These are phyloP conservation scores for Nemania sp. DNA, from an alignment of 2,329 filamentous ascomycete genomes.

Conservation along the genomic window DNA sequence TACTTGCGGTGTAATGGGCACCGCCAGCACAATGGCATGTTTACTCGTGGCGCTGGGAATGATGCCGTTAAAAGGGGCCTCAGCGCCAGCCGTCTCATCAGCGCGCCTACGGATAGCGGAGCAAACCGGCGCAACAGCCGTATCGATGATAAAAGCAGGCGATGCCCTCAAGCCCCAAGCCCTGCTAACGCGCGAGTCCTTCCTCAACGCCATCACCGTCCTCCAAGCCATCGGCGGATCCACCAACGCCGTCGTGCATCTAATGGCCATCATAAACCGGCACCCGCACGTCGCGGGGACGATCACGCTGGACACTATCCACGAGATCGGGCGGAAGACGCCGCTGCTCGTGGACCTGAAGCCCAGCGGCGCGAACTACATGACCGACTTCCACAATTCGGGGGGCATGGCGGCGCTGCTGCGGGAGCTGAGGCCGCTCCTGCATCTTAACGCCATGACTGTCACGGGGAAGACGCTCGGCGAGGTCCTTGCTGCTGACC, in stretches of 20 bases:
- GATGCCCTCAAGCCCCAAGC: conserved; percentile 76
- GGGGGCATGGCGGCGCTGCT: conserved; percentile 87
- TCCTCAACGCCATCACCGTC: conserved; percentile 87
- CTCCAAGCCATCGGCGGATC: conserved; percentile 87
- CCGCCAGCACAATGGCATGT: conserved; percentile 90
- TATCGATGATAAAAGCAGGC: conserved; percentile 72
- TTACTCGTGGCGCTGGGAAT: conserved; percentile 86
- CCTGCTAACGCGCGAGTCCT: conserved; percentile 78
- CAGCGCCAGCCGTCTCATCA: conserved; percentile 81
- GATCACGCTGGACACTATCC: conserved; percentile 81
- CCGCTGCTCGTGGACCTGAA: conserved; percentile 87
- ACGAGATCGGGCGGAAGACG: conserved; percentile 80
- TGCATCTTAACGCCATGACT: conserved; percentile 82
- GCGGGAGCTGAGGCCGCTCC: conserved; percentile 79
- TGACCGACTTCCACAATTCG: conserved; percentile 90
- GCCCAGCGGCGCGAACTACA: conserved; percentile 87
- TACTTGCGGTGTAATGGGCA: conserved; percentile 92
- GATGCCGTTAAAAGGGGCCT: conserved; percentile 80
- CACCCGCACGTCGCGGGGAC: conserved; percentile 71
- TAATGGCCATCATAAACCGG: conserved; percentile 86
- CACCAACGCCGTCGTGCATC: conserved; percentile 86
- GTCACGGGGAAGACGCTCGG: conserved; percentile 87
- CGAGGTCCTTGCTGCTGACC: conserved; percentile 78
- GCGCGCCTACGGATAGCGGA: conserved; percentile 85
- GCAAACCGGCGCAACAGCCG: conserved; percentile 76